Percentiles rank a stretch among this genome's conserved stretches.
phyloP scores from a whole-genome alignment of 306 rosid genomes.

The Begonia peltatifolia region DNA sequence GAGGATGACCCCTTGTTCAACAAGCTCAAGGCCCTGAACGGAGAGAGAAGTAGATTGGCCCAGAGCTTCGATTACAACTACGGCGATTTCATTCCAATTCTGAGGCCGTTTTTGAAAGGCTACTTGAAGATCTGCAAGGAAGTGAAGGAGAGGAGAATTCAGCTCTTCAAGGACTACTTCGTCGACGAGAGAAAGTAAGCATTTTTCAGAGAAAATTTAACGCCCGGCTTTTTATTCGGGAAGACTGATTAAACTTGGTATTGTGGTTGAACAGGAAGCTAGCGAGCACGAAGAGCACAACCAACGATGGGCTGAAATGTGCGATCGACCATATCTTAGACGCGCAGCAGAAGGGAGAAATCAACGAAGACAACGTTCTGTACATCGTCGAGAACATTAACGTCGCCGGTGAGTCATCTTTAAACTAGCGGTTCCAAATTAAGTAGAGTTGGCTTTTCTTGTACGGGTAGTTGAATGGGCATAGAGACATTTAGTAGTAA shows the following conservation, averaged over 20 bases:
- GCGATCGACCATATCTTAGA: constrained; percentile 80
- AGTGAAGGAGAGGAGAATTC: constrained; percentile 53
- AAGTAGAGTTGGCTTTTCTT: too few species aligned
- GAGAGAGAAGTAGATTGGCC: constrained; percentile 63
- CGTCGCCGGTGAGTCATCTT: constrained; percentile 53
- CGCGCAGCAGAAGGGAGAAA: constrained; percentile 72
- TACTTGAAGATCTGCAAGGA: constrained; percentile 72
- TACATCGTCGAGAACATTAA: constrained; percentile 90
- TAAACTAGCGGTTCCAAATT: too few species aligned
- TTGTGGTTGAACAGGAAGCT: constrained; percentile 33
- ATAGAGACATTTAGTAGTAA: too few species aligned
- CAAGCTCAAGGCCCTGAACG: constrained; percentile 42
- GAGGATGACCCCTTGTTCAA: constrained; percentile 46
- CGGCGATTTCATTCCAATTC: constrained; percentile 66
- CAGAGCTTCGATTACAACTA: constrained; percentile 85
- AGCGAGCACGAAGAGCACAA: constrained; percentile 25
- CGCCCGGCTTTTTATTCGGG: too few species aligned
- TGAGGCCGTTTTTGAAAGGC: constrained; percentile 65
- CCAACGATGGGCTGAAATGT: constrained; percentile 39
- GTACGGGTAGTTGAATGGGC: too few species aligned
- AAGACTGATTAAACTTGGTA: not conserved
- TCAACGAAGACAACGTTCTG: constrained; percentile 80
- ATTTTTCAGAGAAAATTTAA: not conserved
- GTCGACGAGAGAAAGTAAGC: constrained; percentile 78
- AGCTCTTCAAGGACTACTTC: constrained; percentile 68